phyloP scores from a whole-genome alignment of 2,329 filamentous ascomycete genomes.

The Furcasterigmium sp. region DNA sequence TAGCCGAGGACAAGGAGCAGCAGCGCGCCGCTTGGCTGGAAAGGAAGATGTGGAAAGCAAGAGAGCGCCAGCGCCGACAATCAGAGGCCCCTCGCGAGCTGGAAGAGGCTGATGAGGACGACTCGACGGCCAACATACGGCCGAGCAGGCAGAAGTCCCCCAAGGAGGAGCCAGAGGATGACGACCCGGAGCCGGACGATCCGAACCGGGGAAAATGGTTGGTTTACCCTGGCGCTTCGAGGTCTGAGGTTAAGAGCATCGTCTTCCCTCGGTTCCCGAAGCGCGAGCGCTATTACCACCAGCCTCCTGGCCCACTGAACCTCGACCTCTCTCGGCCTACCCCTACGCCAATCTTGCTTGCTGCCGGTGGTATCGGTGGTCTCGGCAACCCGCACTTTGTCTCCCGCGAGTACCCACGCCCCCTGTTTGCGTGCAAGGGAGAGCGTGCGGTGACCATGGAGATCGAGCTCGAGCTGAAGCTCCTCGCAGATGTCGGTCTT shows the following conservation, averaged over 20 bases:
- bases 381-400: slow-evolving; percentile 92
- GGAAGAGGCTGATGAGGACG: slow-evolving; percentile 6
- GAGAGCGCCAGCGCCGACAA: slow-evolving; percentile 5
- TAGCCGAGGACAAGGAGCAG: slow-evolving; percentile 54
- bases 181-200: slow-evolving; percentile 36
- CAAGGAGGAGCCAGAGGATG: background rate
- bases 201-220: slow-evolving; percentile 70
- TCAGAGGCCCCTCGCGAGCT: slow-evolving; percentile 11
- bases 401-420: slow-evolving; percentile 66
- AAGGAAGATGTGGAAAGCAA: slow-evolving; percentile 13
- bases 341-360: slow-evolving; percentile 76
- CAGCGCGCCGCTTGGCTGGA: slow-evolving; percentile 6
- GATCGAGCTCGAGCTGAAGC: slow-evolving; percentile 85
- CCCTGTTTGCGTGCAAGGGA: slow-evolving; percentile 84
- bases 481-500: slow-evolving; percentile 89
- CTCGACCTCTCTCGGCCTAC: slow-evolving; percentile 73
- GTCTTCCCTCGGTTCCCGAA: slow-evolving; percentile 45
- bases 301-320: slow-evolving; percentile 68
- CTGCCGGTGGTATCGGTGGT: slow-evolving; percentile 82
- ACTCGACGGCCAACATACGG: slow-evolving; percentile 4
- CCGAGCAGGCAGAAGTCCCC: slow-evolving; percentile 1
- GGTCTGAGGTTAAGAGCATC: slow-evolving; percentile 58
- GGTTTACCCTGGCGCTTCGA: slow-evolving; percentile 72
- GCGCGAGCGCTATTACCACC: slow-evolving; percentile 52
- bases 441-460: slow-evolving; percentile 73